phyloP scores from a whole-genome alignment of 2,329 filamentous ascomycete species.

The Ceratocystiopsis brevicomis region DNA sequence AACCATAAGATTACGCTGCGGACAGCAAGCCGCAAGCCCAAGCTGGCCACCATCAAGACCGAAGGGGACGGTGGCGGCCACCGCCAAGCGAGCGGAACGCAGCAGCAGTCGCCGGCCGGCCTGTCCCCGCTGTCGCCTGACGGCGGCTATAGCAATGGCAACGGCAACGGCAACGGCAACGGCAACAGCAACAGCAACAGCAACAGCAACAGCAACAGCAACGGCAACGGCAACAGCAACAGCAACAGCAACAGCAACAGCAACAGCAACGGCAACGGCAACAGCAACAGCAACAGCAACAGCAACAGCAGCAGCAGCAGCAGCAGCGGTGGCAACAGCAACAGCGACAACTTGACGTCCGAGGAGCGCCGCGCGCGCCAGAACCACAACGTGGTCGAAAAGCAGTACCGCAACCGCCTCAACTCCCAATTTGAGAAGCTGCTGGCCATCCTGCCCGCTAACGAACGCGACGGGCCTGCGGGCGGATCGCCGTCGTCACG shows the following conservation, averaged over 20 bases:
- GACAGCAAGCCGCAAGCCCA: slow-evolving; percentile 8
- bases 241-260: slow-evolving; percentile 1
- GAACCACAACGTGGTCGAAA: slow-evolving; percentile 28
- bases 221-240: slow-evolving; percentile 3
- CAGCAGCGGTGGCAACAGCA: slow-evolving; percentile 3
- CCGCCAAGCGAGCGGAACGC: too few relatives aligned
- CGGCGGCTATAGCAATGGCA: slow-evolving; percentile 1
- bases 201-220: slow-evolving; percentile 3
- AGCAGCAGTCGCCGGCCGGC: too few relatives aligned
- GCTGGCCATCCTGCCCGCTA: slow-evolving; percentile 19
- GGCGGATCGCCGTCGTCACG: background rate
- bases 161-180: slow-evolving; percentile 3
- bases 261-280: slow-evolving; percentile 1
- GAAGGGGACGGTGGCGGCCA: too few relatives aligned
- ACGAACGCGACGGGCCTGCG: background rate
- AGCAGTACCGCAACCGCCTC: slow-evolving; percentile 28
- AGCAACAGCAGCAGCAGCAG: too few relatives aligned
- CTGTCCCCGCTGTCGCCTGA: background rate
- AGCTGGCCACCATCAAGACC: background rate
- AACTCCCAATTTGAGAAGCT: slow-evolving; percentile 27
- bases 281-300: slow-evolving; percentile 2
- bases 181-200: slow-evolving; percentile 2
- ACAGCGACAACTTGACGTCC: slow-evolving; percentile 3
- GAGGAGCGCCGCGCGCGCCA: slow-evolving; percentile 8
- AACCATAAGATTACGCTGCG: slow-evolving; percentile 9